These are phyloP conservation scores for Pseudomassariella vexata DNA, from an alignment of 2,329 filamentous ascomycete genomes.

Conservation along the genomic window DNA sequence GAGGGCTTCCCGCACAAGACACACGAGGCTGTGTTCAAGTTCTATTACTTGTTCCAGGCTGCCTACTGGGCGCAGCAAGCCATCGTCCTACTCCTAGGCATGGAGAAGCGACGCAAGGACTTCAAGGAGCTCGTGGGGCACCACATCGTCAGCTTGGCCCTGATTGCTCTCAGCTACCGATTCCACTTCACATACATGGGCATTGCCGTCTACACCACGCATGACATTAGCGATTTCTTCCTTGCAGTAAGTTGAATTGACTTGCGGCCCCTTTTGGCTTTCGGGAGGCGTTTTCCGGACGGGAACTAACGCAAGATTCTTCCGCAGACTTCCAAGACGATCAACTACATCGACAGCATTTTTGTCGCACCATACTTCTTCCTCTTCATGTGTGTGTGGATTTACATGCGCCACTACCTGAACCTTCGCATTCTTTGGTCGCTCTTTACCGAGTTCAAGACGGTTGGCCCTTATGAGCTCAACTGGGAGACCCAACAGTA, in stretches of 20 bases:
- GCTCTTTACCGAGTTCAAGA: constrained; percentile 69
- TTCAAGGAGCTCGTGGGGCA: constrained; percentile 90
- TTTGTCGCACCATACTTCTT: constrained; percentile 81
- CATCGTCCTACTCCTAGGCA: constrained; percentile 76
- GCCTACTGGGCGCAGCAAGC: constrained; percentile 95
- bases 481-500: constrained; percentile 74
- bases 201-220: constrained; percentile 86
- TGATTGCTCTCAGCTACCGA: constrained; percentile 83
- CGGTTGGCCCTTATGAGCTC: constrained; percentile 67
- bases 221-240: constrained; percentile 95
- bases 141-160: constrained; percentile 79
- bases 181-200: constrained; percentile 98
- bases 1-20: constrained; percentile 78
- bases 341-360: constrained; percentile 81
- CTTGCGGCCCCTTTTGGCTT: neutral
- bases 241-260: constrained; percentile 60
- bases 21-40: constrained; percentile 79
- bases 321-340: constrained; percentile 83
- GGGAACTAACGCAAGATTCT: too few relatives aligned
- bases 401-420: constrained; percentile 83
- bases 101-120: constrained; percentile 92
- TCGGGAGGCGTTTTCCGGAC: neutral
- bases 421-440: constrained; percentile 74
- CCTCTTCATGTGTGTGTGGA: constrained; percentile 76
- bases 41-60: constrained; percentile 91